A percentile compares a stretch with the other conserved stretches of the same genome.
phyloP scores from a whole-genome alignment of 495 filamentous ascomycete genomes.

The Annulohypoxylon moriforme region DNA sequence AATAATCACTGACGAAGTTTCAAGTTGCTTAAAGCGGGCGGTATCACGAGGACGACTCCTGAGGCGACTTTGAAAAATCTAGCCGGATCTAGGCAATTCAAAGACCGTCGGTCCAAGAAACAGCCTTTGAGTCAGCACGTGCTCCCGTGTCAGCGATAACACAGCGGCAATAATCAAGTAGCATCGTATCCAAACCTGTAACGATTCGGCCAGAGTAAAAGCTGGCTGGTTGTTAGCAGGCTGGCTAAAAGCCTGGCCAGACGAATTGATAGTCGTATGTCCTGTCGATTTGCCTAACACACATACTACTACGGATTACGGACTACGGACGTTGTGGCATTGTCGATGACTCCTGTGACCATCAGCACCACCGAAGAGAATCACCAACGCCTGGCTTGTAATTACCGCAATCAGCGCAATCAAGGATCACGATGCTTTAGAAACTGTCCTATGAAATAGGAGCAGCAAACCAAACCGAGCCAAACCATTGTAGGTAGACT shows the following conservation, averaged over 20 bases:
- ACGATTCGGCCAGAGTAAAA: slow-evolving; percentile 34
- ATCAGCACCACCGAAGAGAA: slow-evolving; percentile 4
- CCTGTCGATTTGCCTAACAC: slow-evolving; percentile 22
- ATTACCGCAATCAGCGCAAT: slow-evolving; percentile 28
- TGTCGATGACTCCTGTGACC: slow-evolving; percentile 36
- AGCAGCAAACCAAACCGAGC: slow-evolving; percentile 19
- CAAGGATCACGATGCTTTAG: slow-evolving; percentile 37
- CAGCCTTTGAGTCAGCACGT: slow-evolving; percentile 25
- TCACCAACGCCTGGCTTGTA: slow-evolving; percentile 24
- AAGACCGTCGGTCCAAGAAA: slow-evolving; percentile 28
- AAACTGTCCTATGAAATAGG: slow-evolving; percentile 19
- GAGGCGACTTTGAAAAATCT: slow-evolving; percentile 38
- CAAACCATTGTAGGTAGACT: slow-evolving; percentile 26
- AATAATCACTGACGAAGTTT: slow-evolving; percentile 33
- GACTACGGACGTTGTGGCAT: slow-evolving; percentile 37
- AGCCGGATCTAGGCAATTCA: slow-evolving; percentile 40
- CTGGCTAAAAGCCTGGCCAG: too few species aligned
- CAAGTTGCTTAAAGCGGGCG: slow-evolving; percentile 35
- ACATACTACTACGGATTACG: too few species aligned
- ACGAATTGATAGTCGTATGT: slow-evolving; percentile 24
- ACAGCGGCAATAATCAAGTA: slow-evolving; percentile 14
- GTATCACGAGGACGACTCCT: slow-evolving; percentile 39
- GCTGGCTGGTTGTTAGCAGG: slow-evolving; percentile 26
- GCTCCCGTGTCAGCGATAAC: slow-evolving; percentile 22
- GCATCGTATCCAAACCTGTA: slow-evolving; percentile 8